These are phyloP conservation scores for Trifolium pratense DNA, from an alignment of 306 rosid species.

Conservation along the genomic window DNA sequence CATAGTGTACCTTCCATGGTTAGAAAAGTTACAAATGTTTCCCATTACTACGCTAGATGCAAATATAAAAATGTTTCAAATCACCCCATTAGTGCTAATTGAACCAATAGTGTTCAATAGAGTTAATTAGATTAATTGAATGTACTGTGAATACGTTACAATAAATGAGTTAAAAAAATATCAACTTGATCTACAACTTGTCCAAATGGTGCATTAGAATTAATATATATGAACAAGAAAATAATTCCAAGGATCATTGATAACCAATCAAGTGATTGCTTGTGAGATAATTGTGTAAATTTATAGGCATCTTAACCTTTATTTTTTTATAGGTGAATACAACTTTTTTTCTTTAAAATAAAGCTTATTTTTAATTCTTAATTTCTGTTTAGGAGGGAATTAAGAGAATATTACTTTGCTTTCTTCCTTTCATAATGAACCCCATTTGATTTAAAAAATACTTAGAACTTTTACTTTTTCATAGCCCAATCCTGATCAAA, in stretches of 20 bases:
- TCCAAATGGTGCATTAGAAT: constrained; percentile 19
- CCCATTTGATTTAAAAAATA: background rate
- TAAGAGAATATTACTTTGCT: constrained; percentile 22
- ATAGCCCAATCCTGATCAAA: background rate
- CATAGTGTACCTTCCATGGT: background rate
- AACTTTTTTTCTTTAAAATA: background rate
- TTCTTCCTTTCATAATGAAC: constrained; percentile 5
- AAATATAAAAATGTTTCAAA: background rate
- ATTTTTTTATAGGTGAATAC: constrained; percentile 1
- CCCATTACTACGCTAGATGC: constrained; percentile 2
- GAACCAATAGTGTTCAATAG: constrained; percentile 20
- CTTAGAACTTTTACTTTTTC: background rate
- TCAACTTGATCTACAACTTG: constrained; percentile 43
- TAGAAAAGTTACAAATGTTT: background rate
- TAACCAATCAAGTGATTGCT: constrained; percentile 22
- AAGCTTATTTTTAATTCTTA: background rate
- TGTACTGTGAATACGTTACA: background rate
- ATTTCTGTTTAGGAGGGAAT: background rate
- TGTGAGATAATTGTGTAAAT: background rate
- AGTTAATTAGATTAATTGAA: background rate
- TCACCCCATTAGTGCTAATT: background rate
- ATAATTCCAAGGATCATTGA: background rate
- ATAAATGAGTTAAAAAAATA: constrained; percentile 15
- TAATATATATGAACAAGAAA: background rate
- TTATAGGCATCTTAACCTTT: background rate